These are phyloP conservation scores for Phaeomoniella chlamydospora DNA, from an alignment of 2,329 filamentous ascomycete species.

Conservation along the genomic window DNA sequence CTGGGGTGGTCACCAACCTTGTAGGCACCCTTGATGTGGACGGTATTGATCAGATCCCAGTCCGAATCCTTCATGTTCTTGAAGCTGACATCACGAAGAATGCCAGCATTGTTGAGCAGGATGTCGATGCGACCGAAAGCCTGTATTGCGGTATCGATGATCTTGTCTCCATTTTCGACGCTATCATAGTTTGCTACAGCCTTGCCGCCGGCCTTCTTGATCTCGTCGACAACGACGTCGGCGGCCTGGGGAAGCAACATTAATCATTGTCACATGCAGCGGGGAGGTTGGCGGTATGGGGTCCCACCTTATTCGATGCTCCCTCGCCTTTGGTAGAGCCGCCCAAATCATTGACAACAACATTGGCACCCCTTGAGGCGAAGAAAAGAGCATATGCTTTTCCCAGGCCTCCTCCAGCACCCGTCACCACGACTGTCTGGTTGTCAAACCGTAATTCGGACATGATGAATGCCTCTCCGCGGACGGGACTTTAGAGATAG, in stretches of 20 bases:
- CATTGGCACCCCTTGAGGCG: slow-evolving; percentile 76
- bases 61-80: slow-evolving; percentile 97
- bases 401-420: slow-evolving; percentile 68
- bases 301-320: slow-evolving; percentile 62
- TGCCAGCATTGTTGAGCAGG: slow-evolving; percentile 95
- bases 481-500: no score
- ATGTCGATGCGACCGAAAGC: slow-evolving; percentile 63
- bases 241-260: slow-evolving; percentile 43
- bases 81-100: slow-evolving; percentile 88
- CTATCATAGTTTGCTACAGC: slow-evolving; percentile 93
- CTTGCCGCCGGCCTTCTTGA: slow-evolving; percentile 74
- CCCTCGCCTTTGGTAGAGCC: slow-evolving; percentile 90
- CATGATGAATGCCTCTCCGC: no score
- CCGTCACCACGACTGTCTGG: slow-evolving; percentile 80
- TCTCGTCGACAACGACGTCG: slow-evolving; percentile 33
- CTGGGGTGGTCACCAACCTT: slow-evolving; percentile 35
- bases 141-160: slow-evolving; percentile 54
- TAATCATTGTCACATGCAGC: background rate
- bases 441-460: slow-evolving; percentile 70
- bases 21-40: slow-evolving; percentile 87
- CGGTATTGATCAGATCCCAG: slow-evolving; percentile 88
- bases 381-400: slow-evolving; percentile 82
- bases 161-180: slow-evolving; percentile 73
- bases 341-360: slow-evolving; percentile 94
- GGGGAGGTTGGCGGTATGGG: background rate